A percentile compares a stretch with the other conserved stretches of the same genome.
phyloP scores from a whole-genome alignment of 805 yeast species.

The Candida xyloterini region DNA sequence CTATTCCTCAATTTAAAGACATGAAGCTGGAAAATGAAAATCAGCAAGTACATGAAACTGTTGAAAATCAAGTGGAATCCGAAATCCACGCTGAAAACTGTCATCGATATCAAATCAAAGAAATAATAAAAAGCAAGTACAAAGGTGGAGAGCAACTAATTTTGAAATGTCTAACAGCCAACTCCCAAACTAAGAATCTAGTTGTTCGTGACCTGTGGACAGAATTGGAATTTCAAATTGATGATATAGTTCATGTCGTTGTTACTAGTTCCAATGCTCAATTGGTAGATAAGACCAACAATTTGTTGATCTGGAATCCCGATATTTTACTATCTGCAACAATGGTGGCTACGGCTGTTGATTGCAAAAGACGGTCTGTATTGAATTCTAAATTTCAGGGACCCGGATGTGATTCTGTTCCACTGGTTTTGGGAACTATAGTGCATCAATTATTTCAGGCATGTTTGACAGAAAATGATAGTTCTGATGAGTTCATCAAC shows the following conservation, averaged over 20 bases:
- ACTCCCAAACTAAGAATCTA: slow-evolving; percentile 36
- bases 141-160: slow-evolving; percentile 47
- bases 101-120: slow-evolving; percentile 44
- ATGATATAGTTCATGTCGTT: slow-evolving; percentile 63
- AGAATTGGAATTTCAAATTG: slow-evolving; percentile 42
- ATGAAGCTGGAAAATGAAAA: slow-evolving; percentile 19
- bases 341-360: slow-evolving; percentile 67
- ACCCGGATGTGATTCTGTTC: slow-evolving; percentile 63
- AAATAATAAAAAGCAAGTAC: slow-evolving; percentile 33
- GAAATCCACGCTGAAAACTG: slow-evolving; percentile 47
- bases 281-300: slow-evolving; percentile 52
- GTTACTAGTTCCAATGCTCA: slow-evolving; percentile 38
- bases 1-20: slow-evolving; percentile 16
- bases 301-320: slow-evolving; percentile 78
- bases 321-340: slow-evolving; percentile 83
- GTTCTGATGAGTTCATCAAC: slow-evolving; percentile 39
- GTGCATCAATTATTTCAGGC: slow-evolving; percentile 74
- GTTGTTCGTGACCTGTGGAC: slow-evolving; percentile 63
- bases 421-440: slow-evolving; percentile 75
- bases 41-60: slow-evolving; percentile 14
- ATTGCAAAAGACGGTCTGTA: slow-evolving; percentile 71
- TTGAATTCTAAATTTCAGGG: slow-evolving; percentile 53
- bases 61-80: slow-evolving; percentile 34
- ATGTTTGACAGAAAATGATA: slow-evolving; percentile 41
- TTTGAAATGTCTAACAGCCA: slow-evolving; percentile 46